Evolutionary conservation across 805 yeast genomes (phyloP), one percentile per base, ranked within the genome.

Genomic region (Sugiyamaella mastotermitis): DNA sequence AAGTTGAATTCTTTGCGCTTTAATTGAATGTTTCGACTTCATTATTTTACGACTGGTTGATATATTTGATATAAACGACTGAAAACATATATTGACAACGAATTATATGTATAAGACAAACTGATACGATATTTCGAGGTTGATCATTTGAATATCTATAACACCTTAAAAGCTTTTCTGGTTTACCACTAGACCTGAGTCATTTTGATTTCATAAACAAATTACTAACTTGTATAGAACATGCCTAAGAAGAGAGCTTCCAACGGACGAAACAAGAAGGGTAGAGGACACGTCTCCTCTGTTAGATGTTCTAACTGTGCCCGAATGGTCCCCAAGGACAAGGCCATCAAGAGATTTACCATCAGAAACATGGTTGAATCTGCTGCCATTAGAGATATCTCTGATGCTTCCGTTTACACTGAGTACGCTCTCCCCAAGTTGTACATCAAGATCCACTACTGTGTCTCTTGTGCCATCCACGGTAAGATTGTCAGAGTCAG

Each of bases 161-260:
- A n/a, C n/a, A n/a, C n/a, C n/a, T n/a, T n/a, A n/a, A n/a, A n/a
- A n/a, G n/a, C n/a, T n/a, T n/a, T n/a, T n/a, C n/a, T n/a, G n/a
- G n/a, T n/a, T n/a, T n/a, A n/a, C n/a, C n/a, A n/a, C n/a, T n/a
- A n/a, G n/a, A n/a, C n/a, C n/a, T n/a, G n/a, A n/a, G n/a, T n/a
- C n/a, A n/a, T n/a, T n/a, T n/a, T n/a, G n/a, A n/a, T n/a, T n/a
- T n/a, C n/a, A n/a, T n/a, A n/a, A n/a, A n/a, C n/a, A n/a, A n/a
- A n/a, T n/a, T n/a, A n/a, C n/a, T n/a, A n/a, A n/a, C 33, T n/a
- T 15, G n/a, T 10, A 20, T 23, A 44, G 57, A 80, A 71, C 56
- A 92, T 92, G 99, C 97, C 98, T 75, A 92, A 92, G 86, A 92
- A 92, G 97, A 90, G 99, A 88, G 87, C 97, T 74, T 87, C 97